Evolutionary conservation across 176 grass and related monocot species (phyloP).

Genomic region (Zea mays): Zm-B73-REFERENCE-NAM-5.0 NC_050102.1:86647001-86647500

Average conservation of each 20-base stretch:
- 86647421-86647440: conserved; percentile 39
- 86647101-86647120: conserved; percentile 75
- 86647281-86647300: conserved; percentile 68
- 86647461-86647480: conserved; percentile 58
- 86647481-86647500: conserved; percentile 54
- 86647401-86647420: neutral
- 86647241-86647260: conserved; percentile 57
- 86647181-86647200: neutral
- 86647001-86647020: too few species aligned
- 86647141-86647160: conserved; percentile 73
- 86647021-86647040: conserved; percentile 6
- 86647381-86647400: neutral
- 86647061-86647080: conserved; percentile 63
- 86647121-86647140: conserved; percentile 69
- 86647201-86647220: neutral
- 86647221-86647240: conserved; percentile 46
- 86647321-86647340: conserved; percentile 71
- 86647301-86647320: conserved; percentile 59
- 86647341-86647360: conserved; percentile 48
- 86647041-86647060: conserved; percentile 49
- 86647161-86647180: conserved; percentile 34
- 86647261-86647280: conserved; percentile 57
- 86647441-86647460: conserved; percentile 70
- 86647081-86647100: conserved; percentile 70
- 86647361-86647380: neutral